Conservation (phyloP, 495 filamentous ascomycete genomes). For the Hyaloscypha finlandica region DNA sequence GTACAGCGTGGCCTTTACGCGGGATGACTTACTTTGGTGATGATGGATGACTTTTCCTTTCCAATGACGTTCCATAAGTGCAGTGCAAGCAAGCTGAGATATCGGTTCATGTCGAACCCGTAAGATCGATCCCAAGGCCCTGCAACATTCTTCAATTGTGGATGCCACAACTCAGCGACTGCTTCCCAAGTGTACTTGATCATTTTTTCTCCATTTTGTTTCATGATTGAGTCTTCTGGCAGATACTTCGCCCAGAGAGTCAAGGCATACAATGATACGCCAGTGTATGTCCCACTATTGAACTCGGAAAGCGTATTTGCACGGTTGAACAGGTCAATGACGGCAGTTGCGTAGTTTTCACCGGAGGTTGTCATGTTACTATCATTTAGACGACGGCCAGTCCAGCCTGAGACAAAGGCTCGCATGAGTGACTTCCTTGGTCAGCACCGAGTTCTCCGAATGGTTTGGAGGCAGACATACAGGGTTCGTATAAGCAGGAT, state of each 20-base stretch:
- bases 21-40: slow-evolving; percentile 6
- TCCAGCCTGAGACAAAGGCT: slow-evolving; percentile 41
- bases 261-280: slow-evolving; percentile 44
- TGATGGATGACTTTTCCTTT: slow-evolving; percentile 32
- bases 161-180: slow-evolving; percentile 39
- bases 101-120: slow-evolving; percentile 47
- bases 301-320: slow-evolving; percentile 45
- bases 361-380: slow-evolving; percentile 42
- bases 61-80: slow-evolving; percentile 43
- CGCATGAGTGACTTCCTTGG: slow-evolving; percentile 42
- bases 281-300: slow-evolving; percentile 46
- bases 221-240: slow-evolving; percentile 35
- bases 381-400: slow-evolving; percentile 38
- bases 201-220: slow-evolving; percentile 35
- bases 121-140: slow-evolving; percentile 48
- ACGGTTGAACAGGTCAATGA: slow-evolving; percentile 43
- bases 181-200: slow-evolving; percentile 39
- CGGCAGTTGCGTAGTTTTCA: slow-evolving; percentile 37
- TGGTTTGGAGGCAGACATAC: neutral
- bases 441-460: neutral
- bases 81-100: slow-evolving; percentile 40
- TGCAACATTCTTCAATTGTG: slow-evolving; percentile 42
- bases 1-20: neutral
- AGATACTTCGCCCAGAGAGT: slow-evolving; percentile 45
- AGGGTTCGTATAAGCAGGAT: slow-evolving; percentile 46